Evolutionary conservation across 2,329 filamentous ascomycete species (phyloP).

Genomic region (Coniochaeta pulveracea): DNA sequence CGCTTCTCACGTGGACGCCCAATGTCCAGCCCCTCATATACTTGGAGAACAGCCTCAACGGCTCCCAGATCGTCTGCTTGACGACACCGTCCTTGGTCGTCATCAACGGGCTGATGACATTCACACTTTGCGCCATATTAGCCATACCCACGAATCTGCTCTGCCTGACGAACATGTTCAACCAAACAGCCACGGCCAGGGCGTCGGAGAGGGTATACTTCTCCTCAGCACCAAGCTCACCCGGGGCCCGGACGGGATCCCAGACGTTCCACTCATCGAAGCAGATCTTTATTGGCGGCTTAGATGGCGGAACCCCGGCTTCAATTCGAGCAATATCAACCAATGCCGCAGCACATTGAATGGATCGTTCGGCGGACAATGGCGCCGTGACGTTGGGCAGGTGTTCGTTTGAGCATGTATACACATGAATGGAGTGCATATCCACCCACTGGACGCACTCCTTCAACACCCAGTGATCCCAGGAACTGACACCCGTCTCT

Average conservation of each 20-base stretch:
- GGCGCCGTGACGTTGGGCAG: conserved; percentile 48
- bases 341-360: conserved; percentile 55
- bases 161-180: conserved; percentile 69
- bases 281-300: conserved; percentile 60
- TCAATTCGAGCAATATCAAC: conserved; percentile 67
- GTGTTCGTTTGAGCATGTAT: conserved; percentile 49
- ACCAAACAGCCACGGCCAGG: conserved; percentile 61
- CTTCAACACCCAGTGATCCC: conserved; percentile 65
- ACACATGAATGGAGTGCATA: conserved; percentile 75
- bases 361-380: conserved; percentile 59
- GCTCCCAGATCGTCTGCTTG: conserved; percentile 69
- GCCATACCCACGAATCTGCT: conserved; percentile 63
- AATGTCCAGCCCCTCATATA: conserved; percentile 67
- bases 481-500: conserved; percentile 54
- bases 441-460: conserved; percentile 55
- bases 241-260: conserved; percentile 61
- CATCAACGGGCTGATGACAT: conserved; percentile 69
- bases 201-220: conserved; percentile 65
- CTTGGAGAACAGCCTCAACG: conserved; percentile 54
- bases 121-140: conserved; percentile 67
- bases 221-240: conserved; percentile 62
- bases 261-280: conserved; percentile 84
- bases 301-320: conserved; percentile 45
- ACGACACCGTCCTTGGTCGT: conserved; percentile 51
- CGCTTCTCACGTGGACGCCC: conserved; percentile 50